Conservation (phyloP, 2,329 filamentous ascomycete genomes). For the Escovopsis sp. region DNA sequence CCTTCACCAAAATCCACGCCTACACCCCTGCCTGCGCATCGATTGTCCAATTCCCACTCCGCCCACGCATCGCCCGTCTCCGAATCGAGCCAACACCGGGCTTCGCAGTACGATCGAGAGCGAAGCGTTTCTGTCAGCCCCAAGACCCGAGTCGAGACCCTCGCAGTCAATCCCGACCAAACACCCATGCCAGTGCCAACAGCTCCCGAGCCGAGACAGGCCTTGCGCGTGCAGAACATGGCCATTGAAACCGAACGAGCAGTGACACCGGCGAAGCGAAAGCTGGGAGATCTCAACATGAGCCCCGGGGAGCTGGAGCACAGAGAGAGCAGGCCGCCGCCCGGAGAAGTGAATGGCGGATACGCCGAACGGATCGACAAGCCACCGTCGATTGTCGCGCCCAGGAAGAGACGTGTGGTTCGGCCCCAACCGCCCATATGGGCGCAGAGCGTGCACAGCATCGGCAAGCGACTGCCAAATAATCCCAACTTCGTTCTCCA, state of each 20-base stretch:
- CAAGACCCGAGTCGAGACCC: slow-evolving; percentile 49
- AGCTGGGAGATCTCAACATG: slow-evolving; percentile 26
- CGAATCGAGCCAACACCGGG: slow-evolving; percentile 33
- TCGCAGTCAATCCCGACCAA: slow-evolving; percentile 28
- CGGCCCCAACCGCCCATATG: slow-evolving; percentile 30
- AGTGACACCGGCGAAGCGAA: slow-evolving; percentile 25
- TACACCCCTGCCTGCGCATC: slow-evolving; percentile 22
- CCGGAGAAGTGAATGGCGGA: slow-evolving; percentile 33
- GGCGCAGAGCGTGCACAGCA: slow-evolving; percentile 27
- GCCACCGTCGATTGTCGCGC: slow-evolving; percentile 19
- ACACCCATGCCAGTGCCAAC: slow-evolving; percentile 7
- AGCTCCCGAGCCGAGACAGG: slow-evolving; percentile 14
- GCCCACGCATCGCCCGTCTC: slow-evolving; percentile 27
- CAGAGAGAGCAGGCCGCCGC: slow-evolving; percentile 31
- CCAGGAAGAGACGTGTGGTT: slow-evolving; percentile 25
- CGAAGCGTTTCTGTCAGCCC: slow-evolving; percentile 64
- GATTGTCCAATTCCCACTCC: slow-evolving; percentile 18
- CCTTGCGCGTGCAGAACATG: slow-evolving; percentile 13
- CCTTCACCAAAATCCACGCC: slow-evolving; percentile 18
- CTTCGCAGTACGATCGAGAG: slow-evolving; percentile 49
- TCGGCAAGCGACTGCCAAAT: slow-evolving; percentile 23
- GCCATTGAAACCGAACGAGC: slow-evolving; percentile 16
- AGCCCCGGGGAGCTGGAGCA: slow-evolving; percentile 37
- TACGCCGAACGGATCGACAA: slow-evolving; percentile 8
- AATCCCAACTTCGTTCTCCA: slow-evolving; percentile 33